Percentiles rank a stretch among this genome's conserved stretches.
phyloP scores from a whole-genome alignment of 176 grass and related monocot genomes.

The Triticum urartu region DNA sequence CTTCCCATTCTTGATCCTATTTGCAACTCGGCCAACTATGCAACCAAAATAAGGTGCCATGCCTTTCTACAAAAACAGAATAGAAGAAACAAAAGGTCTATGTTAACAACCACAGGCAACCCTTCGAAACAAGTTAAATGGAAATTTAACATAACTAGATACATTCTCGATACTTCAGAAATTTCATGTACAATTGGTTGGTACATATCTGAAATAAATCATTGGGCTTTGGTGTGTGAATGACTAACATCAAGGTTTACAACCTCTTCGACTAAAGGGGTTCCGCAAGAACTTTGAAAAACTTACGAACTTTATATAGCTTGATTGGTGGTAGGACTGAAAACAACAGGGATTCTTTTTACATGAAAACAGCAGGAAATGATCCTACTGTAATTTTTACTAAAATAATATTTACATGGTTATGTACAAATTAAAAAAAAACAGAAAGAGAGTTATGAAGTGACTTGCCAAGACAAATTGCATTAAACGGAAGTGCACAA shows the following conservation, averaged over 20 bases:
- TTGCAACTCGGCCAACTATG: conserved; percentile 90
- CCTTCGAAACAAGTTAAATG: conserved; percentile 8
- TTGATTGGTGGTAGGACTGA: background rate
- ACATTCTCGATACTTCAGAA: background rate
- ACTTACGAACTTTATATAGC: background rate
- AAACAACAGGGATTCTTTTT: background rate
- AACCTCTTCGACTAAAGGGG: background rate
- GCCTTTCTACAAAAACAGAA: conserved; percentile 49
- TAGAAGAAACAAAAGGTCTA: background rate
- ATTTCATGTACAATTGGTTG: background rate
- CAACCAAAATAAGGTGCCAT: conserved; percentile 85
- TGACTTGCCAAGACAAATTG: background rate
- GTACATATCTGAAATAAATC: background rate
- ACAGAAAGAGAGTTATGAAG: background rate
- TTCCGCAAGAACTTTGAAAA: background rate
- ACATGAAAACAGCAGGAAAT: background rate
- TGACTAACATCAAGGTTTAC: background rate
- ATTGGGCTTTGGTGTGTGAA: background rate
- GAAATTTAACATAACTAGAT: background rate
- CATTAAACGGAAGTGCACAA: background rate
- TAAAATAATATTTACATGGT: background rate
- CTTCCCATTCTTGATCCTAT: conserved; percentile 75
- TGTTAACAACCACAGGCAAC: background rate
- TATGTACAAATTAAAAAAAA: background rate
- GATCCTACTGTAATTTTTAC: background rate